Evolutionary conservation across 208 protist genomes (phyloP).

Genomic region (Leishmania gerbilli): DNA sequence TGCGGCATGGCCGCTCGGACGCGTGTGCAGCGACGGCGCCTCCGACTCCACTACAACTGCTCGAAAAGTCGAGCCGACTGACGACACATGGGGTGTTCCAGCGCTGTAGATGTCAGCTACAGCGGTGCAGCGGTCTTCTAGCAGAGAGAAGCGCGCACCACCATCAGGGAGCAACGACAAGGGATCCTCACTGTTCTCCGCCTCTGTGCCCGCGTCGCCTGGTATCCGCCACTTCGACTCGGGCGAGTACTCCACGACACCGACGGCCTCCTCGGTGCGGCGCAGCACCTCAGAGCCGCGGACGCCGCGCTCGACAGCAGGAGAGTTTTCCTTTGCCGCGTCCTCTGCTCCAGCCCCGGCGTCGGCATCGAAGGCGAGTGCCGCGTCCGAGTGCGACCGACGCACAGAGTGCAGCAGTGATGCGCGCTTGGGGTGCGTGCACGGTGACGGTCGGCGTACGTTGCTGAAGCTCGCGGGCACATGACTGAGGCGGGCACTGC

Average conservation of each 20-base stretch:
- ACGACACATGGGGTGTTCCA: background rate
- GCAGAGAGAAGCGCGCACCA: background rate
- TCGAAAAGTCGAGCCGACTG: background rate
- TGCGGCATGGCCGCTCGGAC: conserved; percentile 17
- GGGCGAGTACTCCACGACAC: conserved; percentile 31
- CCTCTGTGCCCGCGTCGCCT: background rate
- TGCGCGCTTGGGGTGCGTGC: conserved; percentile 26
- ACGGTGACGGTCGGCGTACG: conserved; percentile 11
- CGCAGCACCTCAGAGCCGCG: conserved; percentile 31
- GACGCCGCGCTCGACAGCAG: background rate
- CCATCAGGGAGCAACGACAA: background rate
- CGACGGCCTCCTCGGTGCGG: conserved; percentile 19
- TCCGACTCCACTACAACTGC: background rate
- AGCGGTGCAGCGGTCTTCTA: conserved; percentile 22
- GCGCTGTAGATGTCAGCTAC: conserved; percentile 30
- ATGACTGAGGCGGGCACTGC: conserved; percentile 10
- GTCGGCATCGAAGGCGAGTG: background rate
- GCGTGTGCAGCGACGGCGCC: conserved; percentile 11
- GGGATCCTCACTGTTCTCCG: background rate
- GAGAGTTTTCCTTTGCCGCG: conserved; percentile 18
- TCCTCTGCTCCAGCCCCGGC: background rate
- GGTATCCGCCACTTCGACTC: conserved; percentile 8
- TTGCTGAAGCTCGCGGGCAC: conserved; percentile 22
- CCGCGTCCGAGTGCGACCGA: background rate
- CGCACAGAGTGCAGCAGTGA: conserved; percentile 8